Evolutionary conservation across 768 basidiomycete genomes (phyloP), one percentile per base, ranked within the genome.

Genomic region (Pleurotus pulmonarius): DNA sequence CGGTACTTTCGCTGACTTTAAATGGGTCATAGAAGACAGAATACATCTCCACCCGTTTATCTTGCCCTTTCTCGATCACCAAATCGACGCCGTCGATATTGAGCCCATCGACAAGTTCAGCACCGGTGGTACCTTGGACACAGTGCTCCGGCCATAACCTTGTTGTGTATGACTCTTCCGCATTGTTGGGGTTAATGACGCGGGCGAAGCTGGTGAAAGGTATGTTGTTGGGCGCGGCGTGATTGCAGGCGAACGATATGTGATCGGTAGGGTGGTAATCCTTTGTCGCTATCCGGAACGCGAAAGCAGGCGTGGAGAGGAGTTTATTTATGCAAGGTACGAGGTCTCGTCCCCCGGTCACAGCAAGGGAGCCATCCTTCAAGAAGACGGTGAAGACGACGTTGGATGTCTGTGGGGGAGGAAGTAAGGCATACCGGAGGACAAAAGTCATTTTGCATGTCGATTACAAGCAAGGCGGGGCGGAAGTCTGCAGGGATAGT

Each of bases 81-180:
- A 66, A 60, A 51, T 70, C 60, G 8, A 87, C 61, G 25, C 71
- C 11, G 16, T 57, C 48, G 3, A 34, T 34, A 8, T 34, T 34
- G 9, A 57, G 12, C 16, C 24, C 76, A 8, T 68, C 58, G 38
- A 85, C 81, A 18, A 90, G 66, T 61, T 77, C 71, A 34, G 77
- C 77, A 0, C 88, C 88, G 0, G 61, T 63, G 1, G 73, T 76
- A 39, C 69, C 79, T 59, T 79, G 77, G 25, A 88, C 75, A 63
- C 87, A 88, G 65, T 90, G 88, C 49, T 80, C 83, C 0, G 87
- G 88, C 88, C 88, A 90, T 24, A 90, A 66, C 38, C 79, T 77
- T 61, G 84, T 83, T 26, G 67, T 63, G 62, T 63, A 61, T 54
- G 65, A 62, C 49, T 69, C 55, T 46, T 65, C 57, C 59, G 67